Conservation (phyloP, 208 protist genomes). For the Wallacemonas sp. region DNA sequence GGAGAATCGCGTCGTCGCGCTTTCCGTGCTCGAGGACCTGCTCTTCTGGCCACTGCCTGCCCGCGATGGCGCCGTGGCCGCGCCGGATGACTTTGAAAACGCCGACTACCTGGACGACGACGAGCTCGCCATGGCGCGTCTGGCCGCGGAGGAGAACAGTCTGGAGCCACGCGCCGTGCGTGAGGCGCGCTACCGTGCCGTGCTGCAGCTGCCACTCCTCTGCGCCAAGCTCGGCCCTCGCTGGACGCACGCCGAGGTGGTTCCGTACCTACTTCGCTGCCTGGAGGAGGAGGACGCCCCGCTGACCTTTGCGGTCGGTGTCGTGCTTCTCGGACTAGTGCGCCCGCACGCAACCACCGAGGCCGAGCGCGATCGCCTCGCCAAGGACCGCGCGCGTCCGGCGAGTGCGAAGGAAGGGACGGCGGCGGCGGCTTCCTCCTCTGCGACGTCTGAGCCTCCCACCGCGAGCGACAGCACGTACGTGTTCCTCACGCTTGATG, state of each 20-base stretch:
- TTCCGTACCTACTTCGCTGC: constrained; percentile 80
- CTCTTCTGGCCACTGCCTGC: constrained; percentile 66
- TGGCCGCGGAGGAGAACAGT: constrained; percentile 39
- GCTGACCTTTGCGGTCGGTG: constrained; percentile 51
- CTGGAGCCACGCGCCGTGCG: constrained; percentile 52
- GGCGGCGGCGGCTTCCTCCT: neutral
- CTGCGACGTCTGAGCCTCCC: neutral
- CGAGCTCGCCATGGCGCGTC: constrained; percentile 29
- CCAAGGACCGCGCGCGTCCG: constrained; percentile 2
- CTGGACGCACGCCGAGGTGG: constrained; percentile 58
- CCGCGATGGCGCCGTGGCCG: constrained; percentile 13
- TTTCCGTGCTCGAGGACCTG: constrained; percentile 77
- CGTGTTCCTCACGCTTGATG: constrained; percentile 34
- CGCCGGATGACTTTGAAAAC: constrained; percentile 21
- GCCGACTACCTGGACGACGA: constrained; percentile 26
- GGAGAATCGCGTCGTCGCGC: constrained; percentile 65
- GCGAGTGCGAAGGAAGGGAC: too few species aligned
- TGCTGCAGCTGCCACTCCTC: constrained; percentile 62
- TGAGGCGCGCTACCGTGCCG: constrained; percentile 52
- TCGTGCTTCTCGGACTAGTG: constrained; percentile 60
- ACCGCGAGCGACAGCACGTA: constrained; percentile 1
- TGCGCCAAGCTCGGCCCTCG: constrained; percentile 47
- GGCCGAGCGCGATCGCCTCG: constrained; percentile 1
- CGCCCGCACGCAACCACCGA: constrained; percentile 22
- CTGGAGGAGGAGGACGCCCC: constrained; percentile 74